Evolutionary conservation across 2,329 filamentous ascomycete genomes (phyloP).

Genomic region (Phoma sp.): DNA sequence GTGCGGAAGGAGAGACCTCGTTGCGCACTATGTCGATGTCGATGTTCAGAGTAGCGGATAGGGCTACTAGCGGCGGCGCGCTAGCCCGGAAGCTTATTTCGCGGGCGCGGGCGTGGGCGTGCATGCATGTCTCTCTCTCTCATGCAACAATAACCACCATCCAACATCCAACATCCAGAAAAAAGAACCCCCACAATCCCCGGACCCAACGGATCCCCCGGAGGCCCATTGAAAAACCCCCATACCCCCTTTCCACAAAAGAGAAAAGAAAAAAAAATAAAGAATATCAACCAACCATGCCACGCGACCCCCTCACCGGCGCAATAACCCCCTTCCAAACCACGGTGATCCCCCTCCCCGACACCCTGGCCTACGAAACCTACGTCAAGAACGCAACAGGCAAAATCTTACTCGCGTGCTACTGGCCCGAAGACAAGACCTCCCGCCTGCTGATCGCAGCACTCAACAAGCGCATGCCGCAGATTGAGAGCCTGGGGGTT

Average conservation of each 20-base stretch:
- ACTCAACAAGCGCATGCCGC: constrained; percentile 25
- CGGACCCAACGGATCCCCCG: background rate
- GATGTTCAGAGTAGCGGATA: background rate
- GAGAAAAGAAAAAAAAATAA: background rate
- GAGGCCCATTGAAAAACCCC: too few relatives aligned
- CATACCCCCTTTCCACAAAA: too few relatives aligned
- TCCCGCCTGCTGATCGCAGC: constrained; percentile 20
- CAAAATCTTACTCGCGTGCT: constrained; percentile 27
- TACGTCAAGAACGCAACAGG: constrained; percentile 26
- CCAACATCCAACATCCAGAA: too few relatives aligned
- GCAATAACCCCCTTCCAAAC: constrained; percentile 20
- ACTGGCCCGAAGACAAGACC: constrained; percentile 32
- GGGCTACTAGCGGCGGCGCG: constrained; percentile 5
- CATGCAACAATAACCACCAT: too few relatives aligned
- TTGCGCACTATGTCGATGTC: background rate
- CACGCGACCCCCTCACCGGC: background rate
- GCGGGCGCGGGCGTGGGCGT: background rate
- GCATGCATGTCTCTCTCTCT: background rate
- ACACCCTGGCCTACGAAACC: constrained; percentile 23
- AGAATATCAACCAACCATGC: background rate
- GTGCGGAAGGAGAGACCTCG: too few relatives aligned
- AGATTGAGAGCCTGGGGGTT: constrained; percentile 19
- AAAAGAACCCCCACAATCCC: too few relatives aligned
- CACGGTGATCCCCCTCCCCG: constrained; percentile 14
- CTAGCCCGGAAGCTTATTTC: constrained; percentile 7